Base-by-base conservation (phyloP, 345 rosid species). In the Raphanus sativus region DNA sequence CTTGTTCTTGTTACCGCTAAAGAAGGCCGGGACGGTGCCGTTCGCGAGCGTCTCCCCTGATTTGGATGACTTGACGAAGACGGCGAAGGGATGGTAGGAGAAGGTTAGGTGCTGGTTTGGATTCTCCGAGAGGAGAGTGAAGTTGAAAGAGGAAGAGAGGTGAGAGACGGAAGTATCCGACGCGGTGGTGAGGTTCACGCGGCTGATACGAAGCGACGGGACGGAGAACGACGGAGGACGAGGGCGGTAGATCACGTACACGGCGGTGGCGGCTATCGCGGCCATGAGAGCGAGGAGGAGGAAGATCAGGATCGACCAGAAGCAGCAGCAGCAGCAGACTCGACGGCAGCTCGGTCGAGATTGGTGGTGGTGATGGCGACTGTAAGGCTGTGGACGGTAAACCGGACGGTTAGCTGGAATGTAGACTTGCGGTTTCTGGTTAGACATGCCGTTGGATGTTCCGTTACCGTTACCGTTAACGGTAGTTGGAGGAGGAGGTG, bases 281-380 rank as follows among this genome's bases (percentile, higher is more conserved):
- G 86, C 87, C 5, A 92, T 42, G 48, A 95, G 87, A 67, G 90
- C 83, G 36, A 93, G 70, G 73, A 91, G 62, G 10, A 95, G 88
- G 55, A 91, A 6, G 15, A 86, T 6, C 29, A 95, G 87, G 29
- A 91, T 76, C 25, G 87, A 75, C 99, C 99, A 95, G 85, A 93
- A 92, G 83, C 91, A 91, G 67, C 85, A 90, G 72, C 99, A 88
- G 69, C 98, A 95, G 85, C 96, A 88, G 59, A 85, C 74, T 84
- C 87, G 81, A 29, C 91, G 82, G 65, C 88, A 85, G 11, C 81
- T 87, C 32, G 93, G 86, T 2, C 88, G 86, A 6, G 92, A 80
- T 13, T 83, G 87, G 74, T 79, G 75, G n/a, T 81, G 82, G 4
- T 83, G 86, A 17, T 86, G 91, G 8, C 84, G 88, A 67, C 84